Percentiles rank a stretch among this genome's conserved stretches.
phyloP scores from a whole-genome alignment of 768 basidiomycete species.

The Xerocomellus intermedius region DNA sequence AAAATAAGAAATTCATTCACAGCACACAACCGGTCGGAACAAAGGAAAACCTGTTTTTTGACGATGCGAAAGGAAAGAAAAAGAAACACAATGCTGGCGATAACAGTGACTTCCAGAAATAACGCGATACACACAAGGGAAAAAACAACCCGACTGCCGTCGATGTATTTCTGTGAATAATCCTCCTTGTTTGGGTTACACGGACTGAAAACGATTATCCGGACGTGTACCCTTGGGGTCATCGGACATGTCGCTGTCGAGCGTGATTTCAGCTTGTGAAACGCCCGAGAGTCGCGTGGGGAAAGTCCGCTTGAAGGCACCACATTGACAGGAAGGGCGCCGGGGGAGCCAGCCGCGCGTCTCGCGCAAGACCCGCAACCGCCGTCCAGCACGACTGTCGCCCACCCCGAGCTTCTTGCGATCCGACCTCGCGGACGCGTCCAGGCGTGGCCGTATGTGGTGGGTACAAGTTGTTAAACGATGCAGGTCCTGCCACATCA shows the following conservation, averaged over 20 bases:
- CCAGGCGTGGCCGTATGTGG: background rate
- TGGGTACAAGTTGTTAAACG: background rate
- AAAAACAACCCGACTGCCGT: background rate
- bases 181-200: background rate
- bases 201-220: slow-evolving; percentile 15
- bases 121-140: background rate
- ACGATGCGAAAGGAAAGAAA: too few relatives aligned
- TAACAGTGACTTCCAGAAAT: background rate
- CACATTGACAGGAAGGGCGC: background rate
- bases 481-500: background rate
- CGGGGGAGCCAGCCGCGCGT: background rate
- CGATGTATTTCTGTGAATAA: background rate
- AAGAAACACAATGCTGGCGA: too few relatives aligned
- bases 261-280: slow-evolving; percentile 12
- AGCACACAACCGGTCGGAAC: background rate
- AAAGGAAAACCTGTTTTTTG: too few relatives aligned
- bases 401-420: slow-evolving; percentile 5
- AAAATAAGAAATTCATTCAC: slow-evolving; percentile 8
- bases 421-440: slow-evolving; percentile 14
- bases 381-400: background rate
- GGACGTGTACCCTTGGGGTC: slow-evolving; percentile 1
- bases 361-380: background rate
- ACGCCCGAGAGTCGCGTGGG: slow-evolving; percentile 24
- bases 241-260: background rate
- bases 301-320: background rate